Evolutionary conservation across 352 stramenopile genomes (phyloP), one percentile per base, ranked within the genome.

Genomic region (Phytophthora litchii): DNA sequence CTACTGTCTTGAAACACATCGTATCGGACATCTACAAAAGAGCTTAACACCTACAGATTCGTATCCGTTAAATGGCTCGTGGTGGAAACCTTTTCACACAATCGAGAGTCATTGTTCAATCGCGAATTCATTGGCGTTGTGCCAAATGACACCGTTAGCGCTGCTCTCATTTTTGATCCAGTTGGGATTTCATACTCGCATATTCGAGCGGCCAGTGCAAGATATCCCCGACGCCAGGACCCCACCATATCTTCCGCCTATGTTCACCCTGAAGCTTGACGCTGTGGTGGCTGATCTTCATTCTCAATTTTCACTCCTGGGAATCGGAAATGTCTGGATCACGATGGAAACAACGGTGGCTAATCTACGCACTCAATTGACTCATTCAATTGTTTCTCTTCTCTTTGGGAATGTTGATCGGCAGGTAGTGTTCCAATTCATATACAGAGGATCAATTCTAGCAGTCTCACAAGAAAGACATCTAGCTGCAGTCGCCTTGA

Each of bases 401-500:
- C 31, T 57, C 16, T 19, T 27, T 23, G 42, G n/a, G 19, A 1
- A 6, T 12, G 14, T 56, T 2, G 51, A 65, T n/a, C 42, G 44
- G 4, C 32, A 21, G 19, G 19, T 25, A 14, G 67, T 10, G 11
- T 64, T 70, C 40, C 58, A 35, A 10, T 82, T 84, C 34, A 23
- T 82, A 41, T 68, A 80, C 16, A 59, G 70, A 38, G 70, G 60
- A 6, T 55, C 60, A 12, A 14, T 74, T 17, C 37, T 81, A 2
- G 36, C 57, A 20, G 21, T 19, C 25, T 53, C 40, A 1, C 51
- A 68, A 12, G 75, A 84, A 47, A 12, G 29, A 1, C 37, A 37
- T 23, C 12, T 74, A 11, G 25, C 44, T 42, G 64, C 62, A 14
- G 17, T 60, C 1, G n/a, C 47, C 4, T 16, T 85, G 9, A 25